Percentiles rank a stretch among this genome's conserved stretches.
These are phyloP conservation scores for Naganishia liquefaciens DNA, from an alignment of 1,284 basidiomycete genomes.

Conservation along the genomic window DNA sequence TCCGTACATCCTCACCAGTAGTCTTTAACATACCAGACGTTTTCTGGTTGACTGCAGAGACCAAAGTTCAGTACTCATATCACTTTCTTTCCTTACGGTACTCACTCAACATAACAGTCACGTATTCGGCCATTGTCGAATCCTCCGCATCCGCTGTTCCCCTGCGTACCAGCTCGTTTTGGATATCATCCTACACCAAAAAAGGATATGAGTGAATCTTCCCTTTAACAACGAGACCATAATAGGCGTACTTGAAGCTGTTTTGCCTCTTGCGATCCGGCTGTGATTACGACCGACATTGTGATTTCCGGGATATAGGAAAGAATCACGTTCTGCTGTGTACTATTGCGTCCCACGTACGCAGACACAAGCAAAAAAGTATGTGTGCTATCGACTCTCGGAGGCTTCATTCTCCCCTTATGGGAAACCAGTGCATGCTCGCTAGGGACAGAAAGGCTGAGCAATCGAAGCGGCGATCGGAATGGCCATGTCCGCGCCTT, in stretches of 20 bases:
- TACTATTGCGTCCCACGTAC: too few relatives aligned
- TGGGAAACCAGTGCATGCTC: not conserved
- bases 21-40: conserved; percentile 21
- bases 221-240: not conserved
- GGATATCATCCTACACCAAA: conserved; percentile 25
- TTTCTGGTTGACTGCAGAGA: conserved; percentile 32
- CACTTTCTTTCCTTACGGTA: not conserved
- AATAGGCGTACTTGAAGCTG: conserved; percentile 19
- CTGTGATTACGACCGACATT: conserved; percentile 22
- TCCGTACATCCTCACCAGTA: not conserved
- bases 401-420: too few relatives aligned
- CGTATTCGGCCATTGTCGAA: conserved; percentile 35
- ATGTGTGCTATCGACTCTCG: not conserved
- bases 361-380: not conserved
- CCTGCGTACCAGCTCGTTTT: conserved; percentile 31
- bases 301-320: not conserved
- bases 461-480: conserved; percentile 10
- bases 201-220: not conserved
- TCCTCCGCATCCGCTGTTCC: conserved; percentile 33
- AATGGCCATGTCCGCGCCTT: not conserved
- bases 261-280: conserved; percentile 21
- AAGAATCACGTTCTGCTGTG: too few relatives aligned
- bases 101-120: conserved; percentile 35
- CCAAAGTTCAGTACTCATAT: not conserved
- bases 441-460: not conserved